These are phyloP conservation scores for Eucalyptus paniculata DNA, from an alignment of 345 rosid genomes.

Conservation along the genomic window DNA sequence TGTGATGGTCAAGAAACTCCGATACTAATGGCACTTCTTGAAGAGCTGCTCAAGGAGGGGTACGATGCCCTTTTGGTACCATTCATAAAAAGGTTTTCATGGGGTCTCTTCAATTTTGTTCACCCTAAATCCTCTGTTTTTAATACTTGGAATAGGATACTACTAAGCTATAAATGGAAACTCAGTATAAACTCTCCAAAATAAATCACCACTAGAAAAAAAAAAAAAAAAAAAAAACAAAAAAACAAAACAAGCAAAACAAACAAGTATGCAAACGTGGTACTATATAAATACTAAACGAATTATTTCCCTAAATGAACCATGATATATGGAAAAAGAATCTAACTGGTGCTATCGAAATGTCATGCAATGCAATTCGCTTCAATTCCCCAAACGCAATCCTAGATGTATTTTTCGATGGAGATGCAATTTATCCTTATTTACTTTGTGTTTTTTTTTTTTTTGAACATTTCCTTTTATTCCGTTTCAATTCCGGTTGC, in stretches of 20 bases:
- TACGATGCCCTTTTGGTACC: no score
- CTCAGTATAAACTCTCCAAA: no score
- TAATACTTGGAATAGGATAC: fast-evolving
- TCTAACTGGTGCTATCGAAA: neutral
- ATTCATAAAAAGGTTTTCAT: no score
- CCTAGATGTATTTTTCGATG: neutral
- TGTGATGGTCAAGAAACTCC: neutral
- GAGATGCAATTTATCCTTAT: neutral
- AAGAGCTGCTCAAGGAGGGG: neutral
- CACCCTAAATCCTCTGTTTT: neutral
- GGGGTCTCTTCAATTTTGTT: neutral
- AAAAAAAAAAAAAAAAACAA: no score
- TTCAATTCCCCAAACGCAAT: neutral
- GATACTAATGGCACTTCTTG: neutral
- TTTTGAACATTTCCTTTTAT: no score
- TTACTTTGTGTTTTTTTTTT: no score
- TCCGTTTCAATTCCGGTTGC: no score
- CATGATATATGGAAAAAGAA: neutral
- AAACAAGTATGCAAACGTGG: neutral
- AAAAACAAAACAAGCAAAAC: no score
- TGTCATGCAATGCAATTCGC: neutral
- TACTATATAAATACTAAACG: no score
- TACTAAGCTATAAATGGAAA: no score
- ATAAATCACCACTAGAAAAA: no score
- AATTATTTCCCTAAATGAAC: no score